phyloP scores from a whole-genome alignment of 2,329 filamentous ascomycete species.

The Beauveria rudraprayagi region DNA sequence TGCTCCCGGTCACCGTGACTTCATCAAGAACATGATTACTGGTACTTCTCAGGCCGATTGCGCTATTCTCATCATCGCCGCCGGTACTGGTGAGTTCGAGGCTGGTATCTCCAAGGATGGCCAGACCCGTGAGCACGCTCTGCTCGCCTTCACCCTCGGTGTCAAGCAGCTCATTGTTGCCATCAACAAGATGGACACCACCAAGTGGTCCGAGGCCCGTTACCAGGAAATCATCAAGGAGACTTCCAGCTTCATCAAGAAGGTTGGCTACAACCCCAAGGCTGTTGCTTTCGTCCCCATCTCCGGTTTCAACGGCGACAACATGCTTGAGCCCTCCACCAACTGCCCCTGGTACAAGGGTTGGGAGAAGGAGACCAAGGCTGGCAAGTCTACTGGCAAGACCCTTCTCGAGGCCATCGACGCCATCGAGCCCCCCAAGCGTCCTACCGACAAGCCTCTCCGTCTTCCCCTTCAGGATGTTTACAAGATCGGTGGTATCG shows the following conservation, averaged over 20 bases:
- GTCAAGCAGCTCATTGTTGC: slow-evolving; percentile 99
- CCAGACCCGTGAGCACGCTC: slow-evolving; percentile 99
- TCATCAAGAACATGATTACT: slow-evolving; percentile 99
- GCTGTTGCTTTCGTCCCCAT: slow-evolving; percentile 96
- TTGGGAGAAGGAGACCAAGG: slow-evolving; percentile 94
- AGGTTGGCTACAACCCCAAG: slow-evolving; percentile 99
- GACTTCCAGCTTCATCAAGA: slow-evolving; percentile 99
- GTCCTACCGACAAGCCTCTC: slow-evolving; percentile 98
- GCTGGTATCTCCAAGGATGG: slow-evolving; percentile 99
- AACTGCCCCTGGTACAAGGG: slow-evolving; percentile 99
- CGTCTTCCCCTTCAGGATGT: slow-evolving; percentile 99
- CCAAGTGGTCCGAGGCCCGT: slow-evolving; percentile 95
- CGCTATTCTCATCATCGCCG: slow-evolving; percentile 99
- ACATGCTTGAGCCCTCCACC: slow-evolving; percentile 85
- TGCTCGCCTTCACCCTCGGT: slow-evolving; percentile 99
- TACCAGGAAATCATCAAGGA: slow-evolving; percentile 99
- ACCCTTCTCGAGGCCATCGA: slow-evolving; percentile 99
- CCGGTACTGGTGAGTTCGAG: slow-evolving; percentile 99
- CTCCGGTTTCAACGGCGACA: slow-evolving; percentile 99
- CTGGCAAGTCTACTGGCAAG: slow-evolving; percentile 84
- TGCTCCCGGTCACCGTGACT: slow-evolving; percentile 99
- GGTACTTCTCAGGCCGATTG: slow-evolving; percentile 99
- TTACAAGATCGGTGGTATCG: slow-evolving; percentile 99
- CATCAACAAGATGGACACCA: slow-evolving; percentile 99
- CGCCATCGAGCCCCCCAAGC: slow-evolving; percentile 82